phyloP scores from a whole-genome alignment of 225 moss, liverwort and hornwort genomes.

The Pleurozium schreberi region DNA sequence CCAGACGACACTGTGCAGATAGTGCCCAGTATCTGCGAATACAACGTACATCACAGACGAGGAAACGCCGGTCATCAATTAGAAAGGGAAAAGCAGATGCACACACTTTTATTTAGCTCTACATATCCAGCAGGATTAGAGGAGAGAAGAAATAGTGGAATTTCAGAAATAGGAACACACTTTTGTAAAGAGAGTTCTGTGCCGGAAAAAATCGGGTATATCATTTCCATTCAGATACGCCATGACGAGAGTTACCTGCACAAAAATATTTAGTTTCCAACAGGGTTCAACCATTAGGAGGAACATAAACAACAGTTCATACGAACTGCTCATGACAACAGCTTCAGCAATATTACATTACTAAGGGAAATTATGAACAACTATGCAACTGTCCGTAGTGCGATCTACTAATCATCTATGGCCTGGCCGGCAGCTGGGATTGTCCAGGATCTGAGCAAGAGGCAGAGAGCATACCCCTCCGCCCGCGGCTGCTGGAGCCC shows the following conservation, averaged over 20 bases:
- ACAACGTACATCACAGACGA: neutral
- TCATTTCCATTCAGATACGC: constrained; percentile 78
- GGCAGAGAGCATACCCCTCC: constrained; percentile 40
- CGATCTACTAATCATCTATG: neutral
- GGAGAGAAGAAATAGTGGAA: neutral
- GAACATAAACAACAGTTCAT: neutral
- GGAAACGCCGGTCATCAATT: neutral
- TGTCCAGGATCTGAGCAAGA: neutral
- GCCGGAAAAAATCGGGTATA: constrained; percentile 53
- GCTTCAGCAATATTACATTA: neutral
- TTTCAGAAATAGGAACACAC: constrained; percentile 2
- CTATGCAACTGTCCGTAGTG: neutral
- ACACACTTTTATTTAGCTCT: neutral
- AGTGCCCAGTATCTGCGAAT: constrained; percentile 50
- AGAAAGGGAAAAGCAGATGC: neutral
- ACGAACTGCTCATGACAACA: neutral
- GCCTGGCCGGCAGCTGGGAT: neutral
- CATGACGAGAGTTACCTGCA: constrained; percentile 74
- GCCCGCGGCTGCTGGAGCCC: constrained; percentile 73
- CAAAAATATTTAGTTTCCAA: neutral
- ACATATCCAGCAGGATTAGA: neutral
- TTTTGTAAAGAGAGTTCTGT: constrained; percentile 49
- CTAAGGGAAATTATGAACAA: neutral
- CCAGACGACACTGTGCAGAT: constrained; percentile 66
- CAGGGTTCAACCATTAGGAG: neutral